Conservation (phyloP, 2,329 filamentous ascomycete genomes). For the Cercospora berteroae region DNA sequence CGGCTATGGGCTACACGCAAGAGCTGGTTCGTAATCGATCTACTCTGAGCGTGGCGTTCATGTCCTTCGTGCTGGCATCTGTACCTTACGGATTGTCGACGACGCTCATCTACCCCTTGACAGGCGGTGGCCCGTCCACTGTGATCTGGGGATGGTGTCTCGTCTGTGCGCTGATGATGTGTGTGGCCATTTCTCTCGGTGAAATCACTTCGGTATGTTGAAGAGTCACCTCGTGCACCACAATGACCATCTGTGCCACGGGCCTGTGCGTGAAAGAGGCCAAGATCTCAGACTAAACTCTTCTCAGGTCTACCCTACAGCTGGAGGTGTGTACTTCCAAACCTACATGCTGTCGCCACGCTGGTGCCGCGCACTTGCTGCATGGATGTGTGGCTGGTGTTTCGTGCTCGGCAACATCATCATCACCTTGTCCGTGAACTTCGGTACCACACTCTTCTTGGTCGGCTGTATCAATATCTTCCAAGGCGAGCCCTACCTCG, state of each 20-base stretch:
- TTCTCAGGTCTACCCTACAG: constrained; percentile 47
- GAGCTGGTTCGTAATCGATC: constrained; percentile 65
- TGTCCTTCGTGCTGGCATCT: constrained; percentile 73
- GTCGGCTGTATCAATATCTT: constrained; percentile 58
- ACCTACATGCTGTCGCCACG: constrained; percentile 69
- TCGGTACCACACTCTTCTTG: constrained; percentile 61
- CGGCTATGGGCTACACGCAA: constrained; percentile 64
- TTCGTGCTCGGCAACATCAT: constrained; percentile 78
- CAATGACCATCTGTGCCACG: background rate
- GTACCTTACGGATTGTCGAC: constrained; percentile 73
- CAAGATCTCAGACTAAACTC: constrained; percentile 17
- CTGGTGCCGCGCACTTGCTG: constrained; percentile 60
- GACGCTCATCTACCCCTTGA: constrained; percentile 65
- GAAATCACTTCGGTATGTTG: constrained; percentile 64
- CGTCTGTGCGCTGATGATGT: constrained; percentile 68
- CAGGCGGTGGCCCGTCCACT: constrained; percentile 64
- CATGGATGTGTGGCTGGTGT: constrained; percentile 73
- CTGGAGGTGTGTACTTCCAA: constrained; percentile 74
- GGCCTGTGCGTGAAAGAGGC: background rate
- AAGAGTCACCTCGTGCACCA: background rate
- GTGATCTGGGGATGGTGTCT: constrained; percentile 72
- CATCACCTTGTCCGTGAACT: constrained; percentile 80
- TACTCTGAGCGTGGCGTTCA: constrained; percentile 68
- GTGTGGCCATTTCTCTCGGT: constrained; percentile 67
- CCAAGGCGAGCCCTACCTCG: constrained; percentile 36